A percentile compares a stretch with the other conserved stretches of the same genome.
Evolutionary conservation across 441 rosid species (phyloP).

Genomic region (Erysimum pusillum): DNA sequence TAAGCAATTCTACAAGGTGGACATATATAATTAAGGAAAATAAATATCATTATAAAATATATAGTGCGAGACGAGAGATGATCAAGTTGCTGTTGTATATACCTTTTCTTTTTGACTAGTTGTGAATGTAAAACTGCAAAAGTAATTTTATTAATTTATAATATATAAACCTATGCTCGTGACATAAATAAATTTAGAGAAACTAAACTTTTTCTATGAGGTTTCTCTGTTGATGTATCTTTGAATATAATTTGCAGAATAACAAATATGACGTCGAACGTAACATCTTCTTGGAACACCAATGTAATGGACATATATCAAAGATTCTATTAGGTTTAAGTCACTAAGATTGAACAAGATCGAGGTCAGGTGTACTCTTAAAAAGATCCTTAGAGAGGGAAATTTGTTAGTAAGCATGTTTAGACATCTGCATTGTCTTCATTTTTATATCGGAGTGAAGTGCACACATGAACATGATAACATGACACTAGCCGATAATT

Average conservation of each 20-base stretch:
- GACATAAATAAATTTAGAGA: not conserved
- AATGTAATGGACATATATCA: not conserved
- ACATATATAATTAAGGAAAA: not conserved
- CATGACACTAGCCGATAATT: not conserved
- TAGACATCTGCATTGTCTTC: not conserved
- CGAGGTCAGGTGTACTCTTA: not conserved
- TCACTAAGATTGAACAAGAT: slow-evolving; percentile 3
- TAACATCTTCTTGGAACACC: not conserved
- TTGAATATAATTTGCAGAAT: slow-evolving; percentile 1
- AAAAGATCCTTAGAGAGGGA: not conserved
- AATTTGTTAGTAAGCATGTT: not conserved
- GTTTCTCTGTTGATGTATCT: slow-evolving; percentile 5
- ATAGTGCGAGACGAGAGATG: slow-evolving; percentile 2
- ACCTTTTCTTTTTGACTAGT: not conserved
- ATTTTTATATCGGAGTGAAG: not conserved
- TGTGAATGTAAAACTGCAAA: not conserved
- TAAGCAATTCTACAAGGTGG: slow-evolving; percentile 1
- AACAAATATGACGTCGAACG: slow-evolving; percentile 11
- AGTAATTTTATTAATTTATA: not conserved
- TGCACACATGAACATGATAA: no score
- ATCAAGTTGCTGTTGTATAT: not conserved
- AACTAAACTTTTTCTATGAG: not conserved
- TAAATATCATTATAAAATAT: not conserved
- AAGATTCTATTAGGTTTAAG: not conserved
- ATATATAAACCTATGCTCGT: not conserved